Evolutionary conservation across 805 yeast genomes (phyloP), one percentile per base, ranked within the genome.

Genomic region (Wickerhamiella sorbophila): DNA sequence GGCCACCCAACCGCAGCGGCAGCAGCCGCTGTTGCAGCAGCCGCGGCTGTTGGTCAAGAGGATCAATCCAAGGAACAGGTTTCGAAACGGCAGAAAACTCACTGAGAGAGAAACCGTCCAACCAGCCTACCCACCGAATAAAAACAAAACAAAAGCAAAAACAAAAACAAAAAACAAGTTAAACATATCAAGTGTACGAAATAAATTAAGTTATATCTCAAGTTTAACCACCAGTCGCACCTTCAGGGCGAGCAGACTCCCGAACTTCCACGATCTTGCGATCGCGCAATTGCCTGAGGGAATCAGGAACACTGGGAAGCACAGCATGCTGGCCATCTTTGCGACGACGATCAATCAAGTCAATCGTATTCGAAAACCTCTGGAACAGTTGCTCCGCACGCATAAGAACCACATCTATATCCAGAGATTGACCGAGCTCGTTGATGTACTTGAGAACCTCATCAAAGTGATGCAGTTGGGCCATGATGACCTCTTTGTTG

Each of bases 371-470:
- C 53, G 75, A 72, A 59, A 86, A 91, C 49, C 81, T 74, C 49
- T 83, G 67, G 55, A 86, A 91, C 31, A 88, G 64, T 24, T 84
- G 66, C 56, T 91, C 97, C 4, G 93, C 78, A 33, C 95, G 68
- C n/a, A 82, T 75, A 40, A 88, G 67, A 35, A 86, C 63, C 49
- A 83, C 93, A 37, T 80, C 74, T 51, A 86, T 63, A 44, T 83
- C 77, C 64, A 85, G 66, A 2, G 77, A 71, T 66, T 79, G 79
- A 39, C 84, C 76, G 45, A 91, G 68, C 53, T 88, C 96, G 61
- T 91, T 91, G 74, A 88, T 81, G 57, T 81, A 91, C 63, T 82
- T 85, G 54, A 91, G 70, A 20, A 91, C 87, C 57, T 88, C 95
- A 56, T 91, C 97, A 62, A 91, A 88, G 47, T 77, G 75, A 26